Evolutionary conservation across 2,329 filamentous ascomycete species (phyloP), one percentile per base, ranked within the genome.

Genomic region (Pestalotiopsis sp.): DNA sequence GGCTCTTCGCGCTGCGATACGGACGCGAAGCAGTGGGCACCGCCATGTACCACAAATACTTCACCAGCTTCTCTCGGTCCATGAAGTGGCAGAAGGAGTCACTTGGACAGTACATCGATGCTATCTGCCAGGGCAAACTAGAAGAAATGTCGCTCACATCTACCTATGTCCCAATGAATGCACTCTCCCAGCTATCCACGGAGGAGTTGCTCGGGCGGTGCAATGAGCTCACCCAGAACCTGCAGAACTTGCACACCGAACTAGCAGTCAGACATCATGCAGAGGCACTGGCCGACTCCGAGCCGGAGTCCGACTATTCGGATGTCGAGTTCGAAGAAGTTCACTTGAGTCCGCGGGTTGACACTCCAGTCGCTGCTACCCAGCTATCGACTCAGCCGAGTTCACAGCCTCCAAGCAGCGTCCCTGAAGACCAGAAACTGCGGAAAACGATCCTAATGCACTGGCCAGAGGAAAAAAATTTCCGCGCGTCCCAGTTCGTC

Each of bases 81-180:
- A 65, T 65, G 41, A 65, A 65, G 36, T 65, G 63, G 63, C 63
- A 57, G 4, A 45, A 45, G 20, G 45, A 65, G n/a, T 56, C 63
- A 11, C 52, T 65, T 17, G 49, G 45, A 9, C 20, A 38, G 2
- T 65, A 31, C n/a, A 65, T 65, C n/a, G 63, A 65, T 58, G 63
- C 63, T 20, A 65, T 65, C 12, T 65, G 25, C 45, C 17, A 65
- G 3, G 63, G 63, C 1, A 57, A 20, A n/a, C 25, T 57, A 9
- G 63, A 65, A 27, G 11, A 49, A 25, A 36, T 65, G 49, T 23
- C 63, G 49, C 41, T 57, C 3, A n/a, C 63, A 23, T 56, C 63
- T 7, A 17, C 63, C 41, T 58, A n/a, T 36, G 36, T 57, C 17
- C 63, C 63, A 23, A 40, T 17, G 12, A 41, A 65, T 23, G 63